These are phyloP conservation scores for Starmerella scarabaei DNA, from an alignment of 805 yeast species.

Conservation along the genomic window DNA sequence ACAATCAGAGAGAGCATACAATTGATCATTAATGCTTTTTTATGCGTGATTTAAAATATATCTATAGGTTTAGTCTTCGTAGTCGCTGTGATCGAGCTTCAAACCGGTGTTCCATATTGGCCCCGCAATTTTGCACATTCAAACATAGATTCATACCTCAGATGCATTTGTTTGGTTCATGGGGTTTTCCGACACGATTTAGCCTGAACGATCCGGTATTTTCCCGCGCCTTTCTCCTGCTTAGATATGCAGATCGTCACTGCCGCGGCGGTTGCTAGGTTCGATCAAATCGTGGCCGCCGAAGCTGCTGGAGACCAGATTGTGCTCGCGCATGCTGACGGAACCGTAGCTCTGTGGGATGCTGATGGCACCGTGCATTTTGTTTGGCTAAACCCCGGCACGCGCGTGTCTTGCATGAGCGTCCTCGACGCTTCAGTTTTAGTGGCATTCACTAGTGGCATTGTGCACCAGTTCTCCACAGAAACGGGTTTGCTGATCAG, in stretches of 20 bases:
- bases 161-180: not conserved
- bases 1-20: too few relatives aligned
- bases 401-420: not conserved
- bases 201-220: too few relatives aligned
- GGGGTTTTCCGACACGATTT: too few relatives aligned
- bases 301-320: not conserved
- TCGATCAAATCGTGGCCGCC: not conserved
- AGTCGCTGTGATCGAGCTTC: not conserved
- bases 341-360: slow-evolving; percentile 1
- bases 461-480: not conserved
- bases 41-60: not conserved
- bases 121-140: too few relatives aligned
- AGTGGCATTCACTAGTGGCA: slow-evolving; percentile 2
- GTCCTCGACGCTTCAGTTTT: slow-evolving; percentile 2
- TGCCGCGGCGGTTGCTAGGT: not conserved
- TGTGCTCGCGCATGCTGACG: slow-evolving; percentile 8
- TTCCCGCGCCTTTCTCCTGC: too few relatives aligned
- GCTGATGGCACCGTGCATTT: not conserved
- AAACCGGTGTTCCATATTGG: not conserved
- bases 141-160: not conserved
- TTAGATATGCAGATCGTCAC: slow-evolving; percentile 1
- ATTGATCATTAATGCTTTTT: not conserved
- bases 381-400: slow-evolving; percentile 12
- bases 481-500: slow-evolving; percentile 1
- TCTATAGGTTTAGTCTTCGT: too few relatives aligned